Evolutionary conservation across 2,329 filamentous ascomycete genomes (phyloP).

Genomic region (Clarireedia homoeocarpa): DNA sequence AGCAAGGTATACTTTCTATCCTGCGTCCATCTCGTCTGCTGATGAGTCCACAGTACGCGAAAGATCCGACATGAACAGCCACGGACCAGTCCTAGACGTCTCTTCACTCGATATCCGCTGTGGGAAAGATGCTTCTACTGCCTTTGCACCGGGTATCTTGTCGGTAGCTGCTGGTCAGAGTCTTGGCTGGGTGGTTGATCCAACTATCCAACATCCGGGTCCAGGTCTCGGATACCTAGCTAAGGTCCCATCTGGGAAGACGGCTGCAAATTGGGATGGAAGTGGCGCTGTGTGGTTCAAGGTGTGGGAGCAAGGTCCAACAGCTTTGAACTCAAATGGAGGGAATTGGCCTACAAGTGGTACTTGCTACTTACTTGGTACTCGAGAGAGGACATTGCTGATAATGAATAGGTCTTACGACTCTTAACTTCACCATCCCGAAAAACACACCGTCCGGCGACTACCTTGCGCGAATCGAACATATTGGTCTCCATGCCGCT

Average conservation of each 20-base stretch:
- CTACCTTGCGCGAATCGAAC: constrained; percentile 32
- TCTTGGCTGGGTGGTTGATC: constrained; percentile 18
- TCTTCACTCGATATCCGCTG: constrained; percentile 35
- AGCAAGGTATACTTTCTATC: constrained; percentile 21
- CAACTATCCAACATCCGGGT: constrained; percentile 25
- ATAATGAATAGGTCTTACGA: constrained; percentile 10
- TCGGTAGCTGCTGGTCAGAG: constrained; percentile 22
- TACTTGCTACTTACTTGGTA: constrained; percentile 3
- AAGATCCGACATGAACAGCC: too few species aligned
- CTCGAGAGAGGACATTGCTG: too few species aligned
- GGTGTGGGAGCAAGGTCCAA: constrained; percentile 20
- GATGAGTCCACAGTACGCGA: too few species aligned
- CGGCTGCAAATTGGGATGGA: constrained; percentile 22
- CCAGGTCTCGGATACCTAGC: constrained; percentile 23
- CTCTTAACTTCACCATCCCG: constrained; percentile 25
- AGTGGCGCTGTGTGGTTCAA: constrained; percentile 26
- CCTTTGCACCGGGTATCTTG: constrained; percentile 15
- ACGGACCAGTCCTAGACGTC: constrained; percentile 21
- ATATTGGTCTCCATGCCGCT: constrained; percentile 26
- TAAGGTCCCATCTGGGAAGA: constrained; percentile 20
- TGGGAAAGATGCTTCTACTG: constrained; percentile 29
- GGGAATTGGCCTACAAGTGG: constrained; percentile 21
- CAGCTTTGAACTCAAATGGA: constrained; percentile 5
- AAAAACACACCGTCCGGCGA: constrained; percentile 33
- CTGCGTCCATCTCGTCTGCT: neutral